These are phyloP conservation scores for Marchantia polymorpha DNA, from an alignment of 225 moss, liverwort and hornwort species.

Conservation along the genomic window DNA sequence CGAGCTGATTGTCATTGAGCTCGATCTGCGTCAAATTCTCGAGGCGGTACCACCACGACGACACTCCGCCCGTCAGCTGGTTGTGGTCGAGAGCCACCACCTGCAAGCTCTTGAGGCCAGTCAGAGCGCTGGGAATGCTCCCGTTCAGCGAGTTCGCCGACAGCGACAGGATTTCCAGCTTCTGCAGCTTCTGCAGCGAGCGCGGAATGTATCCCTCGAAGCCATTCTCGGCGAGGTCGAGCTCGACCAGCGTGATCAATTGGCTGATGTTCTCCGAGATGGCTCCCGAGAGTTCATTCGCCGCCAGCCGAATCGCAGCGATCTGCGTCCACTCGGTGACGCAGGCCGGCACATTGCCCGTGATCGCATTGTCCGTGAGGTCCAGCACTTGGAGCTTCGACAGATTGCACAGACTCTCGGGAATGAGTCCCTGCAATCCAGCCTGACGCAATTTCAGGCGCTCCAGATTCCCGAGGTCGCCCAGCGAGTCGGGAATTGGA, in stretches of 20 bases:
- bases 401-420: slow-evolving; percentile 30
- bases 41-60: slow-evolving; percentile 16
- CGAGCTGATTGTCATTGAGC: slow-evolving; percentile 39
- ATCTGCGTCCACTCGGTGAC: slow-evolving; percentile 33
- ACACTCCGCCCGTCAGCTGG: slow-evolving; percentile 17
- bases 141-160: slow-evolving; percentile 46
- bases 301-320: slow-evolving; percentile 47
- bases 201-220: slow-evolving; percentile 43
- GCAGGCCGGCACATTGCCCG: slow-evolving; percentile 48
- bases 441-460: slow-evolving; percentile 4
- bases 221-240: slow-evolving; percentile 45
- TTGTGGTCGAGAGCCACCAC: slow-evolving; percentile 10
- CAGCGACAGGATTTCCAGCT: slow-evolving; percentile 49
- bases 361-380: slow-evolving; percentile 45
- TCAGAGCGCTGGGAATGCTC: slow-evolving; percentile 42
- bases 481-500: slow-evolving; percentile 26
- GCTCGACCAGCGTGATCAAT: slow-evolving; percentile 36
- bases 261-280: slow-evolving; percentile 39
- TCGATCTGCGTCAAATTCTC: slow-evolving; percentile 24
- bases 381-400: slow-evolving; percentile 27
- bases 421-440: slow-evolving; percentile 24
- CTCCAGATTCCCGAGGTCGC: slow-evolving; percentile 13
- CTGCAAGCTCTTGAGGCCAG: slow-evolving; percentile 17
- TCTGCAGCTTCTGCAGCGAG: slow-evolving; percentile 36
- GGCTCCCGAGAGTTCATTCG: slow-evolving; percentile 33